Percentiles rank a stretch among this genome's conserved stretches.
These are phyloP conservation scores for Geotrichum siamense DNA, from an alignment of 1,139 yeast genomes.

Conservation along the genomic window DNA sequence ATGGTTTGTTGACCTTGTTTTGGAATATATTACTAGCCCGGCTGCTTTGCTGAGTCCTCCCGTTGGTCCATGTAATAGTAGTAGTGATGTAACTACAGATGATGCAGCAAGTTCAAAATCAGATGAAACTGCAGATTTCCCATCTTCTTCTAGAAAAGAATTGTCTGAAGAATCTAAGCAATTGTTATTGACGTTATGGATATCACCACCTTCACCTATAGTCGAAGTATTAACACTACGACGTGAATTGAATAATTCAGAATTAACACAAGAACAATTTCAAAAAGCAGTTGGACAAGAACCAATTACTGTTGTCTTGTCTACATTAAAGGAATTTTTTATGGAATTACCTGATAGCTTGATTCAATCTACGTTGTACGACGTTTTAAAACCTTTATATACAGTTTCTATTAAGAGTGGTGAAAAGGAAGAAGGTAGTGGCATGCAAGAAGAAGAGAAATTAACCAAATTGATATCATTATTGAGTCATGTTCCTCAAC, in stretches of 20 bases:
- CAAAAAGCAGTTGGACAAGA: conserved; percentile 23
- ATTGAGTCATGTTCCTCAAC: conserved; percentile 20
- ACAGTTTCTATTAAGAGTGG: conserved; percentile 18
- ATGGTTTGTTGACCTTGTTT: conserved; percentile 50
- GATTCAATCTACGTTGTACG: conserved; percentile 60
- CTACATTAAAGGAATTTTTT: conserved; percentile 61
- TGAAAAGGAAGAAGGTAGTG: not conserved
- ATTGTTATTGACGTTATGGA: conserved; percentile 14
- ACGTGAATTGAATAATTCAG: conserved; percentile 48
- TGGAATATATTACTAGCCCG: conserved; percentile 53
- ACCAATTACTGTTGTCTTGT: conserved; percentile 55
- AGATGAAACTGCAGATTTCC: conserved; percentile 17
- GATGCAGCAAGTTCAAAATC: conserved; percentile 9
- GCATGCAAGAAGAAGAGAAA: conserved; percentile 4
- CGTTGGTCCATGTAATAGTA: too few species aligned
- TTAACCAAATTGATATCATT: conserved; percentile 19
- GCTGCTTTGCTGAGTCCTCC: not conserved
- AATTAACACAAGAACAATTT: conserved; percentile 35
- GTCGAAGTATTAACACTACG: conserved; percentile 61
- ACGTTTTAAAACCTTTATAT: conserved; percentile 58
- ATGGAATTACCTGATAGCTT: conserved; percentile 79
- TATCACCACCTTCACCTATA: conserved; percentile 36
- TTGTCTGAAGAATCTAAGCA: conserved; percentile 7
- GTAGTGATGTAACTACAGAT: conserved; percentile 1
- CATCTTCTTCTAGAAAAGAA: not conserved